Conservation (phyloP, 2,329 filamentous ascomycete genomes). For the Myotisia sp. region DNA sequence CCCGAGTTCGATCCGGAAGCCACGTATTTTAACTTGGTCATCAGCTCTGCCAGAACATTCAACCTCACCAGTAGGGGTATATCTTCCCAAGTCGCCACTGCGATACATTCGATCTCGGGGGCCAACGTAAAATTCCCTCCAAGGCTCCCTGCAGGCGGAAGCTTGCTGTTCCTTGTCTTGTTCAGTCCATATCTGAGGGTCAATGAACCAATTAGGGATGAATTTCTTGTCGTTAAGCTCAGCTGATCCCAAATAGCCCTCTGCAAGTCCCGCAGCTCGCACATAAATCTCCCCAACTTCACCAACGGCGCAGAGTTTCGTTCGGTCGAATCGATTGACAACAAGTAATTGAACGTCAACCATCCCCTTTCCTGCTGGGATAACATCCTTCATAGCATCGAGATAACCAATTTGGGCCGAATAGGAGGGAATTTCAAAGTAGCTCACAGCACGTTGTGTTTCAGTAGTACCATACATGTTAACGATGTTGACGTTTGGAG, state of each 20-base stretch:
- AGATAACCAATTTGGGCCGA: constrained; percentile 50
- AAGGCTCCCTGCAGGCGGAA: constrained; percentile 47
- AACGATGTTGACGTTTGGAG: constrained; percentile 58
- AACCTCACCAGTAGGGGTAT: constrained; percentile 55
- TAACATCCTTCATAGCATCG: constrained; percentile 54
- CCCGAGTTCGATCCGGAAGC: constrained; percentile 85
- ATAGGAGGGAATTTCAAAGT: constrained; percentile 59
- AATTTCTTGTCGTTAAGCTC: constrained; percentile 64
- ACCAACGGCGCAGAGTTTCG: constrained; percentile 60
- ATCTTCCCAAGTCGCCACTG: constrained; percentile 73
- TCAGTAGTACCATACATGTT: constrained; percentile 88
- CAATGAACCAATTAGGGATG: constrained; percentile 71
- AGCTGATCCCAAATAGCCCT: constrained; percentile 55
- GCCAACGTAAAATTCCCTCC: constrained; percentile 65
- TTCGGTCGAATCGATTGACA: constrained; percentile 54
- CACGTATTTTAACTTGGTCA: constrained; percentile 87
- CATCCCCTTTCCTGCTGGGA: constrained; percentile 79
- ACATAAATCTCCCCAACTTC: constrained; percentile 77
- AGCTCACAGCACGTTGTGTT: constrained; percentile 66
- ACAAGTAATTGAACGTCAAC: constrained; percentile 77
- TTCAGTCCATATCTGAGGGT: constrained; percentile 54
- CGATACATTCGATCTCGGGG: constrained; percentile 76
- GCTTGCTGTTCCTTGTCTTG: constrained; percentile 43
- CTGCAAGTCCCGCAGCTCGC: constrained; percentile 67
- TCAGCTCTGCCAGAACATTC: constrained; percentile 70